Percentiles rank a stretch among this genome's conserved stretches.
Conservation (phyloP, 1,284 basidiomycete genomes). For the Mycosarcoma maydis region DNA sequence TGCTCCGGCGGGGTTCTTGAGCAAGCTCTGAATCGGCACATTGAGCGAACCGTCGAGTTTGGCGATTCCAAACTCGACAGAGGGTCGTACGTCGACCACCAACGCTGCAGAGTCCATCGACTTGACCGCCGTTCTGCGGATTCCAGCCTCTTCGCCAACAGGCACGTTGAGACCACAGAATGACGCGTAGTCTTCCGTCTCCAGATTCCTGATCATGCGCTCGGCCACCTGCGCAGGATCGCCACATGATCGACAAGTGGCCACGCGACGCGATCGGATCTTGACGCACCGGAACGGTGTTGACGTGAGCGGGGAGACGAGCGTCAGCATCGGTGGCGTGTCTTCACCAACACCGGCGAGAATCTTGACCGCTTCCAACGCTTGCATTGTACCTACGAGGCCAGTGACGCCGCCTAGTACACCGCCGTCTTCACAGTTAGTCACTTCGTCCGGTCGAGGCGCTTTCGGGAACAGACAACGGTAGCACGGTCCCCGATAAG, state of each 20-base stretch:
- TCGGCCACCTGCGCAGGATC: conserved; percentile 37
- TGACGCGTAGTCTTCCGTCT: conserved; percentile 54
- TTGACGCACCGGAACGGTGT: conserved; percentile 84
- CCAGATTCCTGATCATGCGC: conserved; percentile 46
- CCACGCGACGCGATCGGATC: conserved; percentile 71
- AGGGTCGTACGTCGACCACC: conserved; percentile 84
- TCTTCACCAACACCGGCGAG: conserved; percentile 55
- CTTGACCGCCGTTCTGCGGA: conserved; percentile 71
- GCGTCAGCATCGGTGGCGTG: conserved; percentile 72
- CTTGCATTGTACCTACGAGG: conserved; percentile 89
- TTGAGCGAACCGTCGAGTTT: conserved; percentile 78
- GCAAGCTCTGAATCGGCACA: conserved; percentile 74
- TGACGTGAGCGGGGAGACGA: conserved; percentile 77
- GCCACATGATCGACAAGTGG: conserved; percentile 58
- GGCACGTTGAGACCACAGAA: conserved; percentile 54
- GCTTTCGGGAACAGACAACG: conserved; percentile 84
- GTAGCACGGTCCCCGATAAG: conserved; percentile 82
- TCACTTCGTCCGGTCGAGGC: conserved; percentile 60
- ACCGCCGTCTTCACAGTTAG: conserved; percentile 86
- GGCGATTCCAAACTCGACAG: conserved; percentile 86
- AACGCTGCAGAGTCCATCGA: conserved; percentile 67
- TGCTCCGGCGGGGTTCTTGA: conserved; percentile 72
- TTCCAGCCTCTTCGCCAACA: conserved; percentile 67
- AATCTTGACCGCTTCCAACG: conserved; percentile 82
- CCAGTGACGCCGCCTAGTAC: conserved; percentile 91